Base-by-base conservation (phyloP, 345 rosid genomes). In the Acer saccharum region DNA sequence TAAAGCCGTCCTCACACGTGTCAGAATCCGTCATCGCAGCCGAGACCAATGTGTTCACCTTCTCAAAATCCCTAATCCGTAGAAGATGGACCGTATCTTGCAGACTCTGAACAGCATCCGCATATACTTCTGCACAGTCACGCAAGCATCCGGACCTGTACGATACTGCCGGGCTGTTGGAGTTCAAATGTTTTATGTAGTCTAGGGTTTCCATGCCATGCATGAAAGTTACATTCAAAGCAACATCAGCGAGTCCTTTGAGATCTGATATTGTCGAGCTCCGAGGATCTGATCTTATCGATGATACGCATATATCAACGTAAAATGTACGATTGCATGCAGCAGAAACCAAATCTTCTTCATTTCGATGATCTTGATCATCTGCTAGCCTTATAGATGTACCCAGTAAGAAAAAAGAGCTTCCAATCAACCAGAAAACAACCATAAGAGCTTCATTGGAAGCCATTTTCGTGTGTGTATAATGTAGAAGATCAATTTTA, bases 11-110 rank as follows among this genome's bases (percentile, higher is more conserved):
- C 41, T 83, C 86, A 17, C 83, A 74, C 0, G 81, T 77, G 1
- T 80, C 83, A 7, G 79, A 74, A 78, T 78, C 77, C 16, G 83
- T 74, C 83, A 77, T 80, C 13, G 86, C 80, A 7, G 81, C 29
- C 35, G 77, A 71, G 10, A 83, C 81, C 44, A 74, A 60, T 12
- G 79, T 11, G 44, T 77, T 75, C 64, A 62, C 62, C 17, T 61
- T 23, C 16, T 75, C 71, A 43, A 20, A 71, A 25, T 68, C 52
- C 48, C 65, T 43, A 41, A 20, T 43, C 41, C 76, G 71, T 43
- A 71, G 72, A 52, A 73, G 77, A 48, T 75, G 68, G 17, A 71
- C 21, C 9, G 79, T 39, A 17, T 80, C 79, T 67, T 74, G 10
- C 9, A 80, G 71, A 62, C 57, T 75, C 12, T 74, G 62, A 66